Conservation (phyloP, 1,284 basidiomycete species). For the Papiliotrema terrestris region DNA sequence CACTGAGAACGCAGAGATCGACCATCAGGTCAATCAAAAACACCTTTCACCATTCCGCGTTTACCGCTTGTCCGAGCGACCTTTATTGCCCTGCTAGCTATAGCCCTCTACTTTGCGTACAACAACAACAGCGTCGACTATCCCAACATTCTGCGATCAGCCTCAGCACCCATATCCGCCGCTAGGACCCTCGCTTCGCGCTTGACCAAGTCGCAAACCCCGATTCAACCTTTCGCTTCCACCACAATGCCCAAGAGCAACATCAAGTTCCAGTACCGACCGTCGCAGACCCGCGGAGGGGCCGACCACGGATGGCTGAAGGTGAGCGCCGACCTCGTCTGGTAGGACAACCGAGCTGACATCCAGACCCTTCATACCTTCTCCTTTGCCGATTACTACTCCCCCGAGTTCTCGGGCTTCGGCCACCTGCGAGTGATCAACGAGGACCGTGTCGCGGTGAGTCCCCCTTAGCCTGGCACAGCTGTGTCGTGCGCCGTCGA, state of each 20-base stretch:
- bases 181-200: neutral
- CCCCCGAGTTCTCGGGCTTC: conserved; percentile 47
- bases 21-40: too few relatives aligned
- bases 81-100: neutral
- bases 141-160: neutral
- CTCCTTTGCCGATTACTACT: conserved; percentile 72
- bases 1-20: too few relatives aligned
- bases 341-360: neutral
- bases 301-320: conserved; percentile 87
- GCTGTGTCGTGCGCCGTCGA: too few relatives aligned
- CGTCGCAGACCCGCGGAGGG: conserved; percentile 66
- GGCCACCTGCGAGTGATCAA: conserved; percentile 62
- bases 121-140: neutral
- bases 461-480: too few relatives aligned
- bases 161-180: neutral
- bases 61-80: too few relatives aligned
- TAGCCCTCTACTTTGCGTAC: neutral
- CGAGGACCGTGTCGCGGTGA: conserved; percentile 74
- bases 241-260: neutral
- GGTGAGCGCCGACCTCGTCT: conserved; percentile 56
- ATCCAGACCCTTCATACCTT: conserved; percentile 73
- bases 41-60: too few relatives aligned
- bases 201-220: neutral
- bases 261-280: conserved; percentile 48
- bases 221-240: conserved; percentile 4